Percentiles rank a stretch among this genome's conserved stretches.
Evolutionary conservation across 768 basidiomycete species (phyloP).

Genomic region (Roridomyces roridus): DNA sequence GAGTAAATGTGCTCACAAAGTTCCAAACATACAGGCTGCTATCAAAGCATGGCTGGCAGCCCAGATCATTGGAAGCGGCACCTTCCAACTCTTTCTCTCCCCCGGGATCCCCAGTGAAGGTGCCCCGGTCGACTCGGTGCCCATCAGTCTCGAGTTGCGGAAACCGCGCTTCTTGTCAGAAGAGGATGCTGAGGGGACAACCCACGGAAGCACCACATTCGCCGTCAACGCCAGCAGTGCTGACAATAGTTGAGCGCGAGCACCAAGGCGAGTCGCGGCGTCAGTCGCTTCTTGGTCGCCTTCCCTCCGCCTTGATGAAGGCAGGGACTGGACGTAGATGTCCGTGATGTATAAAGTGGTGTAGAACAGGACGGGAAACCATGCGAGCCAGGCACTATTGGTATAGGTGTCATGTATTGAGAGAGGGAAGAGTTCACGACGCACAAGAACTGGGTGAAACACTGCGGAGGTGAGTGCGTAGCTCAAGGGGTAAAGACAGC

Average conservation of each 20-base stretch:
- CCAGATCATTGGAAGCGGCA: slow-evolving; percentile 79
- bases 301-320: background rate
- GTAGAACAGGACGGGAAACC: slow-evolving; percentile 94
- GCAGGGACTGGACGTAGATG: slow-evolving; percentile 63
- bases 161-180: background rate
- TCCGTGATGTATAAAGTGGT: slow-evolving; percentile 89
- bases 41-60: slow-evolving; percentile 78
- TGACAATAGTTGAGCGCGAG: slow-evolving; percentile 82
- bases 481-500: background rate
- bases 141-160: no score
- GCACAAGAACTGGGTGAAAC: slow-evolving; percentile 82
- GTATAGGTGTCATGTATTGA: background rate
- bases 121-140: no score
- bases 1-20: slow-evolving; percentile 64
- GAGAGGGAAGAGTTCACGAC: slow-evolving; percentile 29
- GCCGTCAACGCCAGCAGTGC: slow-evolving; percentile 70
- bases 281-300: slow-evolving; percentile 28
- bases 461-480: slow-evolving; percentile 62
- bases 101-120: slow-evolving; percentile 22
- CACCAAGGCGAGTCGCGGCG: slow-evolving; percentile 83
- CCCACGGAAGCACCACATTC: slow-evolving; percentile 75
- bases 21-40: slow-evolving; percentile 77
- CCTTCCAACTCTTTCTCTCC: slow-evolving; percentile 32
- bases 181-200: slow-evolving; percentile 51
- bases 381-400: slow-evolving; percentile 81